phyloP scores from a whole-genome alignment of 139 green algal species.

The Edaphochlamys debaryana region DNA sequence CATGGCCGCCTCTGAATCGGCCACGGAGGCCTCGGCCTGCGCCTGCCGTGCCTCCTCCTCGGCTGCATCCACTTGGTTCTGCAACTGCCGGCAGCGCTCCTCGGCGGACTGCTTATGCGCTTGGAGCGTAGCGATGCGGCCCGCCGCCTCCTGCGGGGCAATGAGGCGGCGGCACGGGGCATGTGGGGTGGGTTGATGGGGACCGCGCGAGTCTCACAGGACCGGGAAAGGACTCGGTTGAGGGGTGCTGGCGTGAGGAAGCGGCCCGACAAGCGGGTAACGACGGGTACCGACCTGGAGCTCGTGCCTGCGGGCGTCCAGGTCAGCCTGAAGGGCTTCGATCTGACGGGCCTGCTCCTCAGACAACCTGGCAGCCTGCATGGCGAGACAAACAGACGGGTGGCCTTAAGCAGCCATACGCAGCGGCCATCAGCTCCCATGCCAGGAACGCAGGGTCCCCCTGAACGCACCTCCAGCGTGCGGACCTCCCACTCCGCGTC shows the following conservation, averaged over 20 bases:
- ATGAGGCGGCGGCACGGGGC: too few relatives aligned
- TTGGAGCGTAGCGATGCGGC: too few relatives aligned
- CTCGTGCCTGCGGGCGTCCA: not conserved
- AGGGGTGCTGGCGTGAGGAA: too few relatives aligned
- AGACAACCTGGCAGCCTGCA: not conserved
- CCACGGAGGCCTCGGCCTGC: not conserved
- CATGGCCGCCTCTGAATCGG: not conserved
- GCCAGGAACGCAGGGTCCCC: too few relatives aligned
- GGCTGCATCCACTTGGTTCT: not conserved
- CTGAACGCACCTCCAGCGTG: not conserved
- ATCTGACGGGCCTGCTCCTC: slow-evolving; percentile 26
- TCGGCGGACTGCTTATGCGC: too few relatives aligned
- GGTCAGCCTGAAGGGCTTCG: slow-evolving; percentile 7
- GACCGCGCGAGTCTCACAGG: too few relatives aligned
- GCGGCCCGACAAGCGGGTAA: too few relatives aligned
- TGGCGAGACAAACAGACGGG: not conserved
- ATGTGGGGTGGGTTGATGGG: too few relatives aligned
- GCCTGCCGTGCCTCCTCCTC: not conserved
- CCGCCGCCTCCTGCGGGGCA: too few relatives aligned
- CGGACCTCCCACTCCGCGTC: not conserved
- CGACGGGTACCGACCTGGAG: not conserved
- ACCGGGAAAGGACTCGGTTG: too few relatives aligned
- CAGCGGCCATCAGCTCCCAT: too few relatives aligned
- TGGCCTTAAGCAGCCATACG: too few relatives aligned
- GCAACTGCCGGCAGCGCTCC: not conserved